Percentiles rank a stretch among this genome's conserved stretches.
These are phyloP conservation scores for Symmetrospora coprosmae DNA, from an alignment of 768 basidiomycete species.

Conservation along the genomic window DNA sequence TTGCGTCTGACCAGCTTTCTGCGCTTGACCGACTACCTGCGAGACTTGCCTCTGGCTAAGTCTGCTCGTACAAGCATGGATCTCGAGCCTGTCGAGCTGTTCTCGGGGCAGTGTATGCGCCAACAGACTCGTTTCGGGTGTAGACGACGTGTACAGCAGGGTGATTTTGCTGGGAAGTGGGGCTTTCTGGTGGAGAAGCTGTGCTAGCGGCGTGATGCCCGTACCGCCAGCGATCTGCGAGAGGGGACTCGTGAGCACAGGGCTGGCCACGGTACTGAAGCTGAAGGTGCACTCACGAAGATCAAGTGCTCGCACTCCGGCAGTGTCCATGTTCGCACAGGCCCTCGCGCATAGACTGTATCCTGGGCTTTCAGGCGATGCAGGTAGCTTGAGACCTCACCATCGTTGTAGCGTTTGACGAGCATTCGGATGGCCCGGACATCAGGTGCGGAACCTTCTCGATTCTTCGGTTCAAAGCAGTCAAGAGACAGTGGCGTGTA, in stretches of 20 bases:
- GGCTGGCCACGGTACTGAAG: no score
- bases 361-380: slow-evolving; percentile 25
- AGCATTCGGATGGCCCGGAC: slow-evolving; percentile 27
- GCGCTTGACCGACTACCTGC: slow-evolving; percentile 16
- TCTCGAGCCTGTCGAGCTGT: neutral
- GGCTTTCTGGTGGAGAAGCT: neutral
- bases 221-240: slow-evolving; percentile 33
- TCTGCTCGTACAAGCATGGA: slow-evolving; percentile 21
- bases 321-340: slow-evolving; percentile 27
- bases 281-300: slow-evolving; percentile 25
- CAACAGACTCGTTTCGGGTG: slow-evolving; percentile 21
- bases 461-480: slow-evolving; percentile 17
- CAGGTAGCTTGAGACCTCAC: slow-evolving; percentile 29
- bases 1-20: neutral
- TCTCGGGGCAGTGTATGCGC: slow-evolving; percentile 2
- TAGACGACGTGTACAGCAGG: slow-evolving; percentile 28
- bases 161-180: neutral
- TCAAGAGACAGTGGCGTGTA: slow-evolving; percentile 30
- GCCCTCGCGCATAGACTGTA: slow-evolving; percentile 25
- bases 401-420: slow-evolving; percentile 31
- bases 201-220: slow-evolving; percentile 30
- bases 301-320: slow-evolving; percentile 26
- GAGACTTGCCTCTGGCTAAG: neutral
- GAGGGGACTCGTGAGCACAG: no score
- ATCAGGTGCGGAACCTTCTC: no score